Conservation (phyloP, 768 basidiomycete genomes). For the Floccularia luteovirens region DNA sequence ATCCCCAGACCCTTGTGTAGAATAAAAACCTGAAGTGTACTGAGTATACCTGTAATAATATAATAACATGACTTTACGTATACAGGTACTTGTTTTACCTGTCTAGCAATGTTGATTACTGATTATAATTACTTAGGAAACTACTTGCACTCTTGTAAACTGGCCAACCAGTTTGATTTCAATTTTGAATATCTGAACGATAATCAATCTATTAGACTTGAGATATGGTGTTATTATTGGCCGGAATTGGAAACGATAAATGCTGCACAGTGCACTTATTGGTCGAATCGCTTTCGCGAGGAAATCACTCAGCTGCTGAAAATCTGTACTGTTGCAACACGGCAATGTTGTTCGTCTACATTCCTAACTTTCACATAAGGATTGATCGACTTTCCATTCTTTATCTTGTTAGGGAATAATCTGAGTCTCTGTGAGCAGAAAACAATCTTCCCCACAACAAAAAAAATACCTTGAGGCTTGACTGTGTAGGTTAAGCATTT, state of each 20-base stretch:
- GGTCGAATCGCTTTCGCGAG: not conserved
- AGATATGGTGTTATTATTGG: too few relatives aligned
- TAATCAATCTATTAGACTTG: too few relatives aligned
- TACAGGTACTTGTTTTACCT: too few relatives aligned
- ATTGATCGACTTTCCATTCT: slow-evolving; percentile 19
- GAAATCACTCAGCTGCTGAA: slow-evolving; percentile 11
- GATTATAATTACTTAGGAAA: too few relatives aligned
- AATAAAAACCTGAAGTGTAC: not conserved
- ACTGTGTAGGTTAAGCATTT: slow-evolving; percentile 41
- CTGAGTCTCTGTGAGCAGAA: slow-evolving; percentile 6
- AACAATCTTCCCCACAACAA: not conserved
- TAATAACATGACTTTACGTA: not conserved
- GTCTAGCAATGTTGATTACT: too few relatives aligned
- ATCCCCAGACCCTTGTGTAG: too few relatives aligned
- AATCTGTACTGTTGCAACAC: slow-evolving; percentile 32
- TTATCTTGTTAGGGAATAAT: slow-evolving; percentile 18
- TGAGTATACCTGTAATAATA: not conserved
- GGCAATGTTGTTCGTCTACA: slow-evolving; percentile 43
- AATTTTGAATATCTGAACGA: too few relatives aligned
- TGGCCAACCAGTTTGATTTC: too few relatives aligned
- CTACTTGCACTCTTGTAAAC: too few relatives aligned
- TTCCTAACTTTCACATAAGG: slow-evolving; percentile 64
- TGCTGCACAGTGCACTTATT: too few relatives aligned
- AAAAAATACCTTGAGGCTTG: slow-evolving; percentile 32
- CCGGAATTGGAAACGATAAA: too few relatives aligned